These are phyloP conservation scores for Nigrospora osmanthi DNA, from an alignment of 2,329 filamentous ascomycete species.

Conservation along the genomic window DNA sequence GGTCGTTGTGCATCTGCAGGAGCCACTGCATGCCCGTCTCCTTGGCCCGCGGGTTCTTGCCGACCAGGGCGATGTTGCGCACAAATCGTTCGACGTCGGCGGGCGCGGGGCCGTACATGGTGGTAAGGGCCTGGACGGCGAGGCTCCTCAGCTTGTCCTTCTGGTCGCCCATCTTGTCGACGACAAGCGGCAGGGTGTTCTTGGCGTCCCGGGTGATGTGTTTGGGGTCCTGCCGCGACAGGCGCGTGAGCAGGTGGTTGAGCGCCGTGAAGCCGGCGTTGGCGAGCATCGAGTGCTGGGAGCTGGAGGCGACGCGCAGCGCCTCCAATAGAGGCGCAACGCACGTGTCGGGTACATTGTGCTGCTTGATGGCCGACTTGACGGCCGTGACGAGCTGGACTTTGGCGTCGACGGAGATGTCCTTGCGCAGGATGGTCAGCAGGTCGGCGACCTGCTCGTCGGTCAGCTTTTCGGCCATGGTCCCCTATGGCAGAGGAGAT, in stretches of 20 bases:
- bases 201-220: slow-evolving; percentile 62
- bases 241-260: slow-evolving; percentile 77
- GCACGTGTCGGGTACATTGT: slow-evolving; percentile 71
- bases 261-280: slow-evolving; percentile 82
- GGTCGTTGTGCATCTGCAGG: slow-evolving; percentile 73
- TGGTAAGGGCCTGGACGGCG: slow-evolving; percentile 67
- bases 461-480: slow-evolving; percentile 49
- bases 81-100: slow-evolving; percentile 73
- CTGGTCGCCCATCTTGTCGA: slow-evolving; percentile 80
- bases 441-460: slow-evolving; percentile 52
- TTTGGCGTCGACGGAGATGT: slow-evolving; percentile 62
- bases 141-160: slow-evolving; percentile 77
- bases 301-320: slow-evolving; percentile 65
- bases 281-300: slow-evolving; percentile 69
- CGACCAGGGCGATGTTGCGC: slow-evolving; percentile 68
- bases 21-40: slow-evolving; percentile 83
- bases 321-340: slow-evolving; percentile 75
- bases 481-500: slow-evolving; percentile 6
- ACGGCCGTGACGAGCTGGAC: slow-evolving; percentile 63
- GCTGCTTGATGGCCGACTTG: slow-evolving; percentile 88
- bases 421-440: slow-evolving; percentile 45
- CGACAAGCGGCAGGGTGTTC: slow-evolving; percentile 64
- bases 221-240: slow-evolving; percentile 78
- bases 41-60: slow-evolving; percentile 77
- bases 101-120: slow-evolving; percentile 64